Evolutionary conservation across 495 filamentous ascomycete genomes (phyloP).

Genomic region (Platismatia glauca): DNA sequence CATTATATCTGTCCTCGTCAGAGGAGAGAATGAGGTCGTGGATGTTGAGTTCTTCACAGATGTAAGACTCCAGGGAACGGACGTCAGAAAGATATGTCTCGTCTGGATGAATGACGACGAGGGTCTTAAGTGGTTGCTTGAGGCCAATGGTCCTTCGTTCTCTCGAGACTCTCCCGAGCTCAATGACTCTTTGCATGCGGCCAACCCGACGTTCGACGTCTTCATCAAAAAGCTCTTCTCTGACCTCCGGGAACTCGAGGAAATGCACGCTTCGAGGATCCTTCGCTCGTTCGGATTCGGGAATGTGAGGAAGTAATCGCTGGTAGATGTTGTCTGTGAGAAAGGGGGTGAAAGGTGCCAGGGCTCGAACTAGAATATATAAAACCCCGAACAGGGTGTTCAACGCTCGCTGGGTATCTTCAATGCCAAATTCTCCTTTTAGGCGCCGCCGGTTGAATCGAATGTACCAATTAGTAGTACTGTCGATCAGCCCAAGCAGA

Average conservation of each 20-base stretch:
- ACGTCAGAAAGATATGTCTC: constrained; percentile 78
- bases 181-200: constrained; percentile 93
- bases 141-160: constrained; percentile 78
- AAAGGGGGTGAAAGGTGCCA: constrained; percentile 95
- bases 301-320: constrained; percentile 72
- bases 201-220: constrained; percentile 77
- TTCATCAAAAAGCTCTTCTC: constrained; percentile 77
- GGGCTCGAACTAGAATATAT: constrained; percentile 73
- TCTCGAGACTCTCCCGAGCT: constrained; percentile 73
- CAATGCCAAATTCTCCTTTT: constrained; percentile 76
- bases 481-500: constrained; percentile 80
- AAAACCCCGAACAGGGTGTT: constrained; percentile 97
- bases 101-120: constrained; percentile 84
- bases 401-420: constrained; percentile 83
- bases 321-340: constrained; percentile 90
- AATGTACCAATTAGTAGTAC: constrained; percentile 99
- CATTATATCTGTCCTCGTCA: constrained; percentile 83
- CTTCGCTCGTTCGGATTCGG: constrained; percentile 49
- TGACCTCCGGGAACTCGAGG: constrained; percentile 77
- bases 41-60: constrained; percentile 86
- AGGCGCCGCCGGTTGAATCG: constrained; percentile 94
- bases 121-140: constrained; percentile 81
- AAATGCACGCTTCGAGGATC: constrained; percentile 88
- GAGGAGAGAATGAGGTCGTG: constrained; percentile 73
- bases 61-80: constrained; percentile 71